Base-by-base conservation (phyloP, 305 asterid species). In the Fraxinus greggii region DNA sequence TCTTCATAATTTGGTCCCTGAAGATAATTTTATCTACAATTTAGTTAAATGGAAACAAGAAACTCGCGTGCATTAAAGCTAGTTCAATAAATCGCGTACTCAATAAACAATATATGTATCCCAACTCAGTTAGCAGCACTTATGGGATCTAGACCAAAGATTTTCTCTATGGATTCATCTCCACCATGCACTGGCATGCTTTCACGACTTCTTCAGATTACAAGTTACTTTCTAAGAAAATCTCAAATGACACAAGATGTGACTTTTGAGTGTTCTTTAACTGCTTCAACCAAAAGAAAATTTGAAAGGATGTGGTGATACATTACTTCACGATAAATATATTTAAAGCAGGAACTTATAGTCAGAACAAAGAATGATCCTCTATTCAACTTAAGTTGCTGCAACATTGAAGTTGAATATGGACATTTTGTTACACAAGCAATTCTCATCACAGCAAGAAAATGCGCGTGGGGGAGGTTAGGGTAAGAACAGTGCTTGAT, bases 1-100 rank as follows among this genome's bases (percentile, higher is more conserved):
- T 90, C 97, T 80, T 81, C 92, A 81, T 93, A 91, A 77, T 91
- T 92, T 59, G 86, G 82, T 85, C 95, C 98, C 98, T 94, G 92
- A 78, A 15, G 72, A 78, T 79, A 85, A 75, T 80, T 42, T 51
- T 42, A 40, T 51, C 36, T 1, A 40, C 8, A 63, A 85, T 76
- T 85, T 78, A 82, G 77, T 78, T 69, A 69, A 69, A 23, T 61
- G 32, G 72, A 61, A 61, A 61, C 38, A 3, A 12, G 29, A 28
- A 28, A 29, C 21, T 40, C 15, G 15, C 54, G 31, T 42, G 23
- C 29, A 84, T 59, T 26, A 83, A 72, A 59, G 36, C 56, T 67
- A 81, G 78, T 76, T 67, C 79, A 33, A 72, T 21, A 21, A 72
- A 79, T 76, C 74, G 23, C 51, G 54, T 19, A 72, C 13, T 23